A percentile compares a stretch with the other conserved stretches of the same genome.
phyloP scores from a whole-genome alignment of 2,329 filamentous ascomycete species.

The Sclerotinia spermophila region DNA sequence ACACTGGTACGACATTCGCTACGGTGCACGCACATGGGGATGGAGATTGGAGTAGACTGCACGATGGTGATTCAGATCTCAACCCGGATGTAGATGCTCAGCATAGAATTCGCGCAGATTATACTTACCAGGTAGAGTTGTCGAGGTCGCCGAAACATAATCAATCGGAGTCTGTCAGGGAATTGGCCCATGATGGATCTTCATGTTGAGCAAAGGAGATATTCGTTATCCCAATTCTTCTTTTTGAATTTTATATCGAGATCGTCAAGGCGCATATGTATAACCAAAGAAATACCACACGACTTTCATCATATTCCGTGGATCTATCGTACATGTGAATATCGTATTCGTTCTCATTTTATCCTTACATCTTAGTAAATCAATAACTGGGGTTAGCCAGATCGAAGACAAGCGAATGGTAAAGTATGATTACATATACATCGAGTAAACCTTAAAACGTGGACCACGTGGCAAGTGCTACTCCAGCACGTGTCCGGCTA shows the following conservation, averaged over 20 bases:
- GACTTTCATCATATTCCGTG: not conserved
- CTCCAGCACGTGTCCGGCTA: no score
- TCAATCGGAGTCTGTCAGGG: not conserved
- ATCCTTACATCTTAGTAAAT: not conserved
- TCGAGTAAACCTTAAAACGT: not conserved
- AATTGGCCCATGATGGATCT: not conserved
- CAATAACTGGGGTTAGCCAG: not conserved
- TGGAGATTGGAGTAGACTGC: conserved; percentile 20
- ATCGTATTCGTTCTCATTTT: not conserved
- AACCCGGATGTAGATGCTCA: not conserved
- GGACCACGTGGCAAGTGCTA: not conserved
- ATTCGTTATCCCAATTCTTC: not conserved
- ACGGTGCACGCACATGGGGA: conserved; percentile 14
- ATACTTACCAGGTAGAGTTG: conserved; percentile 21
- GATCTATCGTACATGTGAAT: no score
- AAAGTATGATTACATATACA: not conserved
- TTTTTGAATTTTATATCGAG: not conserved
- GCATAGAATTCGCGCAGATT: conserved; percentile 3
- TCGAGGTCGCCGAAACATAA: conserved; percentile 3
- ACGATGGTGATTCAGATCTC: conserved; percentile 7
- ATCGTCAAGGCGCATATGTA: not conserved
- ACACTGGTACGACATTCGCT: conserved; percentile 9
- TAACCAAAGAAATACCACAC: not conserved
- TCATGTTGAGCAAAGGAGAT: not conserved
- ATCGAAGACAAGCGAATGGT: not conserved